Base-by-base conservation (phyloP, 1,139 yeast species). In the Geotrichum klebahnii region DNA sequence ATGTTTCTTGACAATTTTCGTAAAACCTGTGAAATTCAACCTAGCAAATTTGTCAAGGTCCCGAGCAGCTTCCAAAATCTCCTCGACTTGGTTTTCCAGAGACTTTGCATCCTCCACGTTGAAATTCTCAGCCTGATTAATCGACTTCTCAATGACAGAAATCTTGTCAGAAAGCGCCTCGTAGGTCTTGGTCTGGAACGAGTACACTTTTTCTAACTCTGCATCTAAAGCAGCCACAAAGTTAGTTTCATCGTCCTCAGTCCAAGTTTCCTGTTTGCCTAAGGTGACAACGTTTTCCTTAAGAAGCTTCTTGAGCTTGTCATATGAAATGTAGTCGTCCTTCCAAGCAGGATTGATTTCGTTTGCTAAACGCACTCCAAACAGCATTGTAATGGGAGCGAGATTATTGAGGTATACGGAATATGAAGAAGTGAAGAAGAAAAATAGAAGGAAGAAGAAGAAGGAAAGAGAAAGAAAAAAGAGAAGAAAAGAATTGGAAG, bases 1-100 rank as follows among this genome's bases (percentile, higher is more conserved):
- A 64, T 92, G 98, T 69, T 90, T 92, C 73, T 92, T 90, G 59
- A 90, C 97, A 60, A 92, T 87, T 67, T 92, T 92, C 63, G 82
- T 78, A 69, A 92, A 92, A 2, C 97, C 98, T 20, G 98, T 90
- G 71, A 84, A 92, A 68, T 92, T 92, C 60, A 90, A 71, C 62
- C 98, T 78, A 48, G 94, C 84, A 70, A 92, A 92, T 63, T 81
- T 87, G 65, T 90, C 97, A 63, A 92, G 75, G 63, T 88, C 92
- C 59, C 85, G 88, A 12, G 97, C 88, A 59, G 79, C 75, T 19
- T 81, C 77, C 54, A 92, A 74, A 44, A 83, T 72, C 54, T 80
- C 81, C 63, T 92, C 98, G 61, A 92, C 75, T 53, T 79, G 77
- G 33, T 71, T 68, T 59, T 84, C 85, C 61, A 86, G 82, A 28